Evolutionary conservation across 495 filamentous ascomycete genomes (phyloP), one percentile per base, ranked within the genome.

Genomic region (Hyaloscypha variabilis): DNA sequence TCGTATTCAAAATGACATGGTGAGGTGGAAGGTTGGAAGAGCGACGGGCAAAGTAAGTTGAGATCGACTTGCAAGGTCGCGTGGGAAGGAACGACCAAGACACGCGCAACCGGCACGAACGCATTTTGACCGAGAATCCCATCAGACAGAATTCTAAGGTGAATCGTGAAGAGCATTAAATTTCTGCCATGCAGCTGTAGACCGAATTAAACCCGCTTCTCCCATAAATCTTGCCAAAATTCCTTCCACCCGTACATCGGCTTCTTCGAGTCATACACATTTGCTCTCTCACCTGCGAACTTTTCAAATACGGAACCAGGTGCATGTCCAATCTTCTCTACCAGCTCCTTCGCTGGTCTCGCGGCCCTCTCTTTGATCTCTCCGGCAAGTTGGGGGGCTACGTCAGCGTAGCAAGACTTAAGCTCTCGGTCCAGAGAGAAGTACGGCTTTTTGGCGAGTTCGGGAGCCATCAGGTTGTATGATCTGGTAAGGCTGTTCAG

Each of bases 381-480:
- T 10, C 82, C 79, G 0, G 91, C 83, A 0, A 99, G 74, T 58
- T 78, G 75, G 0, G 93, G 92, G 1, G 95, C 95, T 3, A 96
- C 87, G 60, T 97, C 93, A 0, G 91, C 89, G 73, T 87, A 99
- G 71, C 92, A 96, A 10, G 83, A 81, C 25, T 81, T 83, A 13
- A 99, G 79, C 73, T 99, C 95, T 39, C 95, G 88, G 29, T 92
- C 88, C 2, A 98, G 85, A 26, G 81, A 88, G 73, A 92, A 91
- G 70, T 98, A 98, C 1, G 95, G 92, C 77, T 98, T 98, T 74
- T 94, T 95, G 14, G 94, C 94, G 0, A 96, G 84, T 31, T 90
- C 87, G 0, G 95, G 95, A 0, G 95, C 95, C 85, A 95, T 91
- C 0, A 99, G 86, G 67, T 99, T 99, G 79, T 99, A 99, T 8